Conservation (phyloP, 75 land plant species). For the Larix kaempferi region DNA sequence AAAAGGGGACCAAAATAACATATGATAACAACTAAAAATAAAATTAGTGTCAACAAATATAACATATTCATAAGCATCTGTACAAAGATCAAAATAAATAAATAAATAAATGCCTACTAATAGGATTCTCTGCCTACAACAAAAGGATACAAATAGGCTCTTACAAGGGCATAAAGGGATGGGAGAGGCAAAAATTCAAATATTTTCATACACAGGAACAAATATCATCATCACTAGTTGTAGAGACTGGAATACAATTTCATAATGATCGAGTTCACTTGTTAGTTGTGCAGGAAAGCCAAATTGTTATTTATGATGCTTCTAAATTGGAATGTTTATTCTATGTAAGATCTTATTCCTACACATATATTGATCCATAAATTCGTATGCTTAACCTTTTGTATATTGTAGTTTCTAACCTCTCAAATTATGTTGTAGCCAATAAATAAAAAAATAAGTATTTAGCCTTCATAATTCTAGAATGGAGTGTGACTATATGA, state of each 20-base stretch:
- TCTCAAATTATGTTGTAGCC: not conserved
- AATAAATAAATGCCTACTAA: no score
- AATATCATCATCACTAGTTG: constrained; percentile 5
- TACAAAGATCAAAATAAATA: no score
- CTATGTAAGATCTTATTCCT: constrained; percentile 25
- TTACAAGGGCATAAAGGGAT: not conserved
- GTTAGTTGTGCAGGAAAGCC: constrained; percentile 48
- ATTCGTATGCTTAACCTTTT: not conserved
- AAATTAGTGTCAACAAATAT: no score
- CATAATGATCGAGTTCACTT: constrained; percentile 50
- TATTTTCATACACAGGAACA: not conserved
- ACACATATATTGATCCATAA: not conserved
- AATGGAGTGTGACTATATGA: not conserved
- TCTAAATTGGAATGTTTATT: constrained; percentile 38
- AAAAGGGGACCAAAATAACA: no score
- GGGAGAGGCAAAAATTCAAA: not conserved
- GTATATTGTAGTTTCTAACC: not conserved
- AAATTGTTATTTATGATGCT: constrained; percentile 48
- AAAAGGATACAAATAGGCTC: no score
- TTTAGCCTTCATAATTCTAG: not conserved
- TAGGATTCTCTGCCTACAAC: no score
- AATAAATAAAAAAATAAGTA: no score
- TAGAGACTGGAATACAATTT: constrained; percentile 57
- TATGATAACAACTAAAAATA: no score
- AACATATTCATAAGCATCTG: no score